Percentiles rank a stretch among this genome's conserved stretches.
Evolutionary conservation across 202 grass and related monocot genomes (phyloP).

Genomic region (Carex arenaria): DNA sequence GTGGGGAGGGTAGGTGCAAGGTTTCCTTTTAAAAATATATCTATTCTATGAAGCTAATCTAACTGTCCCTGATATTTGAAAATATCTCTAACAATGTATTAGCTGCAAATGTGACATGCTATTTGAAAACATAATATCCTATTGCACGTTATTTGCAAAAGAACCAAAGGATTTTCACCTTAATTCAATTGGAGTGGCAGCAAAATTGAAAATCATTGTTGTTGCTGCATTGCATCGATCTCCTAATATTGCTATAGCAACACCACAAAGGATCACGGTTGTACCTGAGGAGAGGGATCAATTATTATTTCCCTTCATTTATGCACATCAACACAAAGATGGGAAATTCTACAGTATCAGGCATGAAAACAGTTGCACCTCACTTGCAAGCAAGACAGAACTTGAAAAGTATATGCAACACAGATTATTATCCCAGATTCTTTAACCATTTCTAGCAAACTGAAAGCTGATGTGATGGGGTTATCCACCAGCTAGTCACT

Average conservation of each 20-base stretch:
- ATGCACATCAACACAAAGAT: not conserved
- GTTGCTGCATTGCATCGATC: slow-evolving; percentile 65
- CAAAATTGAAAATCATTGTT: slow-evolving; percentile 75
- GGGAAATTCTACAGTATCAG: not conserved
- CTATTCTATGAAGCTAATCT: not conserved
- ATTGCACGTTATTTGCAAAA: not conserved
- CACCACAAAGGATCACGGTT: slow-evolving; percentile 71
- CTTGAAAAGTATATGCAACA: not conserved
- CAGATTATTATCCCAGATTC: not conserved
- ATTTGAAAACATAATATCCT: not conserved
- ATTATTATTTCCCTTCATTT: not conserved
- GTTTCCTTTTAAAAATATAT: not conserved
- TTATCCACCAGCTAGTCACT: not conserved
- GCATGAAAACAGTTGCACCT: not conserved
- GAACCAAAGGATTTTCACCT: slow-evolving; percentile 37
- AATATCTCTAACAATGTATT: not conserved
- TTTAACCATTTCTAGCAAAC: not conserved
- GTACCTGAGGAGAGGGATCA: slow-evolving; percentile 36
- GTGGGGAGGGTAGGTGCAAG: not conserved
- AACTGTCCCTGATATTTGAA: not conserved
- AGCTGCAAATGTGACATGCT: not conserved
- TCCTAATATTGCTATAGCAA: slow-evolving; percentile 61
- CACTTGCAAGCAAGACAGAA: not conserved
- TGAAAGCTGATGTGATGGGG: not conserved
- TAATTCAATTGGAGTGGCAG: slow-evolving; percentile 82